phyloP scores from a whole-genome alignment of 768 basidiomycete species.

The Postia placenta region DNA sequence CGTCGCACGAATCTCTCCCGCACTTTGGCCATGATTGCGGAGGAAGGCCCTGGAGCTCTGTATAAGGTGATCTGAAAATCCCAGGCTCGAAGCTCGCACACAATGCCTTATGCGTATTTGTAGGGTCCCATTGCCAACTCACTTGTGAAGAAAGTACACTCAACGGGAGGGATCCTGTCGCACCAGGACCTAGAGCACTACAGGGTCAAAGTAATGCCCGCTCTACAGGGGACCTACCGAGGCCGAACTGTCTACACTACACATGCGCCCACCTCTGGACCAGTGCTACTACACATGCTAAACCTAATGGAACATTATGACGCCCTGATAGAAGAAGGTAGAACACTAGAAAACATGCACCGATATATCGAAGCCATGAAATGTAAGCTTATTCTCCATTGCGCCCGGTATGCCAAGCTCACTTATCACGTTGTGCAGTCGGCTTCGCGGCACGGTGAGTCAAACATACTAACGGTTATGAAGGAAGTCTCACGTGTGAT shows the following conservation, averaged over 20 bases:
- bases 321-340: slow-evolving; percentile 38
- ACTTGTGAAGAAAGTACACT: slow-evolving; percentile 61
- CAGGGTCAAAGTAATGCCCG: slow-evolving; percentile 58
- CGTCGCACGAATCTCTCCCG: slow-evolving; percentile 67
- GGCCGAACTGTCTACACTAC: slow-evolving; percentile 80
- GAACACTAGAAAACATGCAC: slow-evolving; percentile 66
- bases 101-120: background rate
- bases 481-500: background rate
- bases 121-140: slow-evolving; percentile 80
- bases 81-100: too few species aligned
- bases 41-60: slow-evolving; percentile 73
- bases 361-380: slow-evolving; percentile 82
- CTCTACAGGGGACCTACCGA: slow-evolving; percentile 73
- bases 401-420: background rate
- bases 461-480: background rate
- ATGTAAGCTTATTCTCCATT: slow-evolving; percentile 38
- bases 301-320: slow-evolving; percentile 81
- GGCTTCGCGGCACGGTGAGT: slow-evolving; percentile 58
- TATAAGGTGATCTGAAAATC: slow-evolving; percentile 70
- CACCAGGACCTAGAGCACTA: slow-evolving; percentile 71
- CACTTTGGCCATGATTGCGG: slow-evolving; percentile 70
- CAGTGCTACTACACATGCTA: slow-evolving; percentile 87
- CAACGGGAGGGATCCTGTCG: slow-evolving; percentile 76
- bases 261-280: slow-evolving; percentile 81
- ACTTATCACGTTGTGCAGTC: slow-evolving; percentile 28